Base-by-base conservation (phyloP, 192 early-diverging fungal genomes). In the Endogone sp. region DNA sequence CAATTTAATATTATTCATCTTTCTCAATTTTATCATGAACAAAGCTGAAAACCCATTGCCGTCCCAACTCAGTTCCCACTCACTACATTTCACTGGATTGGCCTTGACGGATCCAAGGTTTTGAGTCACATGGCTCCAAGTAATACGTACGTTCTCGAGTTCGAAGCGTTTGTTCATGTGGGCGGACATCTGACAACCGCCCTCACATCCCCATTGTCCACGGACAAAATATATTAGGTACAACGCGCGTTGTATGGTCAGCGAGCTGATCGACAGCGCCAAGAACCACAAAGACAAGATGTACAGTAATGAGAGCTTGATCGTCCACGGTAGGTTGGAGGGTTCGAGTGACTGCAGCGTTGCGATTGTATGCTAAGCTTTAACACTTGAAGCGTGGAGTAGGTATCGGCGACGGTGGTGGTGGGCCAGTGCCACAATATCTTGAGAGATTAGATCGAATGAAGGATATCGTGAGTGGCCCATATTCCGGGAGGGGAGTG, bases 81-180 rank as follows among this genome's bases (percentile, higher is more conserved):
- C 68, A 95, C 98, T 0, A 96, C 97, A 3, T 99, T 99, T 77
- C 83, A 78, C 76, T 99, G 98, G 98, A 82, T 90, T 25, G 96
- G 95, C 29, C 81, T 96, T n/a, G 94, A 98, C 75, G 91, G 93
- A 31, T 91, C 91, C 32, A 78, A 79, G 32, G 85, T 98, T 21
- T 58, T 79, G 44, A 70, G 72, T 27, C 77, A 79, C 64, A 32
- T 79, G 23, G 68, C 72, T 13, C 77, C 77, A 29, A 70, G 72
- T 20, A 69, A 79, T 28, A 79, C 77, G 62, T 79, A 79, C 70
- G 57, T 27, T 55, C 26, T 21, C 20, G 24, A n/a, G n/a, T n/a
- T n/a, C n/a, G n/a, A n/a, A n/a, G n/a, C n/a, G n/a, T n/a, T n/a
- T n/a, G n/a, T n/a, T n/a, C n/a, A n/a, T n/a, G n/a, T n/a, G n/a